Percentiles rank a stretch among this genome's conserved stretches.
Conservation (phyloP, 179 eudicot genomes). For the Gypsophila paniculata region DNA sequence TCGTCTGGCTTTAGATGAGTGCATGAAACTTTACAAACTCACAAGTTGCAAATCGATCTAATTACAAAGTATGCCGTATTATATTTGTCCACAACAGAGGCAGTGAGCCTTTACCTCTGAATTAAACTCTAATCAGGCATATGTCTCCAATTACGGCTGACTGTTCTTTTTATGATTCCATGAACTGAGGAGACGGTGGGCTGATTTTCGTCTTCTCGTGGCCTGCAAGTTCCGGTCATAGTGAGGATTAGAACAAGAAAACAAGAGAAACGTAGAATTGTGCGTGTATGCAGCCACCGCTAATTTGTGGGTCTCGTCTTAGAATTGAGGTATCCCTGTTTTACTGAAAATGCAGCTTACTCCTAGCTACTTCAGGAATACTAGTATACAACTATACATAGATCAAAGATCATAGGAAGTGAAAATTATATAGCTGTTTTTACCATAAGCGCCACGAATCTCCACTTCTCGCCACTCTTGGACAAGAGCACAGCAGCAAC, state of each 20-base stretch:
- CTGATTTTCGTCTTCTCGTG: slow-evolving; percentile 53
- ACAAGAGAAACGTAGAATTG: too few species aligned
- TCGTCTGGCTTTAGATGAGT: slow-evolving; percentile 8
- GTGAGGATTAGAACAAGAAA: neutral
- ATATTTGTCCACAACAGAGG: slow-evolving; percentile 17
- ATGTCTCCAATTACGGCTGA: slow-evolving; percentile 6
- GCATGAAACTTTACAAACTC: slow-evolving; percentile 25
- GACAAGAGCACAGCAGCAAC: slow-evolving; percentile 97
- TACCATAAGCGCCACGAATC: slow-evolving; percentile 69
- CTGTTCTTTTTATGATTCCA: slow-evolving; percentile 51
- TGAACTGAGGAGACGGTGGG: slow-evolving; percentile 65
- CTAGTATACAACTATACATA: too few species aligned
- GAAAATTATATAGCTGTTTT: neutral
- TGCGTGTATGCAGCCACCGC: neutral
- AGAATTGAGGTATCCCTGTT: neutral
- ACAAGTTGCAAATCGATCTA: neutral
- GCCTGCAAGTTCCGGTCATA: slow-evolving; percentile 15
- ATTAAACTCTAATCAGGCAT: neutral
- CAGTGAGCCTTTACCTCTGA: slow-evolving; percentile 13
- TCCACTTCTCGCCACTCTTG: slow-evolving; percentile 96
- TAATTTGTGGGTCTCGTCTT: neutral
- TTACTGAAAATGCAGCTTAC: neutral
- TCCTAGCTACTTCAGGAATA: neutral
- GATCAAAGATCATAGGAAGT: too few species aligned
- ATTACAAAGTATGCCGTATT: neutral